These are phyloP conservation scores for Pholiota molesta DNA, from an alignment of 768 basidiomycete species.

Conservation along the genomic window DNA sequence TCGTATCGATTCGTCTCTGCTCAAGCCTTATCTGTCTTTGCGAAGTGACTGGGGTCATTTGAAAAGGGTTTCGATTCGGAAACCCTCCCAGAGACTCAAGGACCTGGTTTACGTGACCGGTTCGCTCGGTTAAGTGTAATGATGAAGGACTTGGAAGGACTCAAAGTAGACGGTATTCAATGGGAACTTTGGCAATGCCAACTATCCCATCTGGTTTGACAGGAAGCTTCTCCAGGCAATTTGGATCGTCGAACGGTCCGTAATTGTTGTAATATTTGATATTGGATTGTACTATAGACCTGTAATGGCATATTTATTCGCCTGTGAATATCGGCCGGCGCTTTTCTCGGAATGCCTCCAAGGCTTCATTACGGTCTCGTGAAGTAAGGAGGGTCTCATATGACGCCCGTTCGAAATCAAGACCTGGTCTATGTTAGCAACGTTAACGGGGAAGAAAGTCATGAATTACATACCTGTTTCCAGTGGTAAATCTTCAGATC, in stretches of 20 bases:
- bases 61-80: slow-evolving; percentile 74
- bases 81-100: slow-evolving; percentile 41
- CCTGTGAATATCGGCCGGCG: slow-evolving; percentile 79
- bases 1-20: slow-evolving; percentile 81
- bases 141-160: slow-evolving; percentile 85
- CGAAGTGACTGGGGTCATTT: slow-evolving; percentile 91
- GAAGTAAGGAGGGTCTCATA: slow-evolving; percentile 80
- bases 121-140: slow-evolving; percentile 78
- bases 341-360: slow-evolving; percentile 87
- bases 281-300: slow-evolving; percentile 24
- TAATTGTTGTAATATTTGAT: slow-evolving; percentile 2
- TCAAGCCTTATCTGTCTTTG: slow-evolving; percentile 89
- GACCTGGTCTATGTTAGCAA: slow-evolving; percentile 44
- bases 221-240: slow-evolving; percentile 39
- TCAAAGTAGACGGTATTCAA: slow-evolving; percentile 66
- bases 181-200: slow-evolving; percentile 47
- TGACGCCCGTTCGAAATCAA: slow-evolving; percentile 88
- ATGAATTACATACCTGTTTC: slow-evolving; percentile 58
- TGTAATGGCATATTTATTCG: slow-evolving; percentile 49
- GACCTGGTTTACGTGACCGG: slow-evolving; percentile 59
- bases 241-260: slow-evolving; percentile 11
- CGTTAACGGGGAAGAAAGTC: neutral
- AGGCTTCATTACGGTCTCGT: slow-evolving; percentile 80
- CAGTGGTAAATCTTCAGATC: slow-evolving; percentile 75
- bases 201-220: slow-evolving; percentile 55